Evolutionary conservation across 768 basidiomycete genomes (phyloP), one percentile per base, ranked within the genome.

Genomic region (Sporobolomyces pararoseus): DNA sequence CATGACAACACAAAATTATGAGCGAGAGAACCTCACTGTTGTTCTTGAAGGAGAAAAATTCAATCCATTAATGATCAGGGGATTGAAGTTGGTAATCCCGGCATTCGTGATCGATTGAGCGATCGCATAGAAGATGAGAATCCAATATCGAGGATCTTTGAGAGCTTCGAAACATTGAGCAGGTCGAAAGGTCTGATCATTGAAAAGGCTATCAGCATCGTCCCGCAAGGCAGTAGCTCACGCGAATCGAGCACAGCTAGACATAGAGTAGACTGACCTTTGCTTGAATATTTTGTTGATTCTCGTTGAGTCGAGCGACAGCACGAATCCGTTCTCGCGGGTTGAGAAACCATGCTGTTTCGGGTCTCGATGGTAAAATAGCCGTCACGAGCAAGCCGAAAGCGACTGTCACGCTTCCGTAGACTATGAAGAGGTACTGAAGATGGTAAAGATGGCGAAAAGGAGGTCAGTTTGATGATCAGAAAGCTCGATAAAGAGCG

Each of bases 61-160:
- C 39, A 72, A 68, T 7, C 63, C 65, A n/a, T 27, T 16, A 32
- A 71, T 75, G 66, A 75, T 71, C 6, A 68, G 66, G 14, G 73
- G 65, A 47, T 59, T 65, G 58, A 74, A 75, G 42, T 61, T 71
- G 25, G 69, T 66, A 23, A 74, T 53, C n/a, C 70, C 66, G 25
- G 69, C 73, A 32, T 74, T 74, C 32, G 73, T 70, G 29, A 74
- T 68, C 31, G 60, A 49, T 29, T 70, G 68, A 32, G 63, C 52
- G 25, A 74, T 27, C 4, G 54, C 53, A 47, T 42, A 58, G 7
- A 70, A 29, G 23, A 66, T 31, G 5, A 71, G 19, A 14, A 71
- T 50, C 44, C 61, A 74, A 53, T 67, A 71, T 21, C 61, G 57
- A 17, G 65, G 70, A n/a, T 61, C 44, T 19, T 31, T 61, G 50